Percentiles rank a stretch among this genome's conserved stretches.
Conservation (phyloP, 1,284 basidiomycete genomes). For the Sanghuangporus baumii region DNA sequence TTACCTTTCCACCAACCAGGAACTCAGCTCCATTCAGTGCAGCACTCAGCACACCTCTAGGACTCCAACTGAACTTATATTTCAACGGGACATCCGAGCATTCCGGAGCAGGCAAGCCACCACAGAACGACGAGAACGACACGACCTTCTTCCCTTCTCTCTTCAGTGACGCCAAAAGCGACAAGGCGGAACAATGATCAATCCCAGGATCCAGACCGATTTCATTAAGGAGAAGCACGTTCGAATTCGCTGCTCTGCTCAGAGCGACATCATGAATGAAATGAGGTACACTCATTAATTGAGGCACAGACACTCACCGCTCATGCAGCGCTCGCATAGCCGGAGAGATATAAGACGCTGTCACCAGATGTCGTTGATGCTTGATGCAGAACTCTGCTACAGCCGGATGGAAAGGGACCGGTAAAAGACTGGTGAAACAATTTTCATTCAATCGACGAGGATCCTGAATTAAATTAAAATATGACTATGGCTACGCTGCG, state of each 20-base stretch:
- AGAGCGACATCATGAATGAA: not conserved
- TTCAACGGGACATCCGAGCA: conserved; percentile 61
- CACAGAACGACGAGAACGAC: conserved; percentile 91
- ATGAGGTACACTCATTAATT: not conserved
- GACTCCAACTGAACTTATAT: conserved; percentile 97
- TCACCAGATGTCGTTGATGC: conserved; percentile 77
- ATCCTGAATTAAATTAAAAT: conserved; percentile 30
- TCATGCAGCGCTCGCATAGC: conserved; percentile 71
- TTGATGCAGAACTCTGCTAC: conserved; percentile 78
- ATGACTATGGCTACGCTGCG: conserved; percentile 20
- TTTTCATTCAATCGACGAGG: no score
- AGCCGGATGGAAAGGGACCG: conserved; percentile 69
- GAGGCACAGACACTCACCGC: conserved; percentile 37
- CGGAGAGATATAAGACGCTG: conserved; percentile 87
- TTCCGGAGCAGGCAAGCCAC: conserved; percentile 85
- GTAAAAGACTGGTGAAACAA: conserved; percentile 56
- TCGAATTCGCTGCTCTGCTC: conserved; percentile 57
- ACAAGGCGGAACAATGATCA: conserved; percentile 88
- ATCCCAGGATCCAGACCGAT: conserved; percentile 96
- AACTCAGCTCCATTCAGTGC: conserved; percentile 76
- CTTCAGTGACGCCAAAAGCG: conserved; percentile 59
- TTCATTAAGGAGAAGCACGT: conserved; percentile 84
- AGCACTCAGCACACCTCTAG: conserved; percentile 81
- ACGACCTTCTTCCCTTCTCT: conserved; percentile 56
- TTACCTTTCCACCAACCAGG: conserved; percentile 53